Conservation (phyloP, 2,329 filamentous ascomycete genomes). For the Aspergillus niger region DNA sequence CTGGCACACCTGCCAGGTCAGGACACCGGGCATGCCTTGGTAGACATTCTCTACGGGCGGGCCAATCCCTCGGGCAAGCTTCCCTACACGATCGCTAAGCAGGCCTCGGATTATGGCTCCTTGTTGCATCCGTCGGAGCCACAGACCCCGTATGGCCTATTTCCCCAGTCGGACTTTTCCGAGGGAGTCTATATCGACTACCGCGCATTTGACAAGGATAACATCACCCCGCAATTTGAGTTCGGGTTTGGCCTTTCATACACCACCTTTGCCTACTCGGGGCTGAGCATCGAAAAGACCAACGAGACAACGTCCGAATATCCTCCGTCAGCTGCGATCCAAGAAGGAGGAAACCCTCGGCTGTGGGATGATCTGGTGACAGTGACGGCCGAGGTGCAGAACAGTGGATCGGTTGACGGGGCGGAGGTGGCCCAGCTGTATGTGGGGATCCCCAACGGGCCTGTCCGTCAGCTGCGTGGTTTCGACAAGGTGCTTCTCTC, state of each 20-base stretch:
- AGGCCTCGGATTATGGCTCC: slow-evolving; percentile 57
- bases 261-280: slow-evolving; percentile 27
- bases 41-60: slow-evolving; percentile 60
- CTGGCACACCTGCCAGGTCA: slow-evolving; percentile 68
- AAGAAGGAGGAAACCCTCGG: slow-evolving; percentile 55
- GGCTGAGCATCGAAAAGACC: slow-evolving; percentile 10
- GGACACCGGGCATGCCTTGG: slow-evolving; percentile 60
- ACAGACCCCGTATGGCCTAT: slow-evolving; percentile 19
- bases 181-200: slow-evolving; percentile 59
- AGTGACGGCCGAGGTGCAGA: slow-evolving; percentile 51
- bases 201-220: slow-evolving; percentile 51
- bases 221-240: slow-evolving; percentile 39
- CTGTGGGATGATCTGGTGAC: slow-evolving; percentile 55
- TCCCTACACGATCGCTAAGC: slow-evolving; percentile 63
- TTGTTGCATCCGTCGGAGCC: slow-evolving; percentile 19
- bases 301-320: slow-evolving; percentile 7
- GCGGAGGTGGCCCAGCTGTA: slow-evolving; percentile 59
- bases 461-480: slow-evolving; percentile 48
- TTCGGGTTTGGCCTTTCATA: slow-evolving; percentile 43
- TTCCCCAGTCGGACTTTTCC: slow-evolving; percentile 44
- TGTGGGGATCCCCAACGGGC: slow-evolving; percentile 41
- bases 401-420: slow-evolving; percentile 52
- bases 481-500: slow-evolving; percentile 54
- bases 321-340: slow-evolving; percentile 43
- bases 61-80: slow-evolving; percentile 60